A percentile compares a stretch with the other conserved stretches of the same genome.
These are phyloP conservation scores for Cymbopogon citratus DNA, from an alignment of 176 grass and related monocot species.

Conservation along the genomic window DNA sequence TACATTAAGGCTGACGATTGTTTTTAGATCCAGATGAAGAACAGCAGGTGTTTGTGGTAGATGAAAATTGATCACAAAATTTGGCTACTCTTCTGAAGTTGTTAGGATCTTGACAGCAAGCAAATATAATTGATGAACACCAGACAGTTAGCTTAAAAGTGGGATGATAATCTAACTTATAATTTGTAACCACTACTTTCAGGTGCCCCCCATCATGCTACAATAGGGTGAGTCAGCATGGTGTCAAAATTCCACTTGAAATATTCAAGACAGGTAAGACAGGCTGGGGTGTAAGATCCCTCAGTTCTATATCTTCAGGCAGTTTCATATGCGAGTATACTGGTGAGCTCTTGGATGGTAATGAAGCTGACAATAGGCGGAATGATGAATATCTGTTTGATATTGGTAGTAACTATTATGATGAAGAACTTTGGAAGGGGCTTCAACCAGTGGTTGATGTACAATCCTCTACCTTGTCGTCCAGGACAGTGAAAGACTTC, in stretches of 20 bases:
- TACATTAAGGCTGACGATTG: not conserved
- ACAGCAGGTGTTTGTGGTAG: not conserved
- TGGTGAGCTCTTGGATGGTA: slow-evolving; percentile 56
- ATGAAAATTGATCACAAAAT: not conserved
- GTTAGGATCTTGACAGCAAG: not conserved
- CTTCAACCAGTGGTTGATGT: slow-evolving; percentile 38
- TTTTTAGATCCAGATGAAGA: not conserved
- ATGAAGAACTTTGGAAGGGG: slow-evolving; percentile 52
- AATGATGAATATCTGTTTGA: slow-evolving; percentile 70
- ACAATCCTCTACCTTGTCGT: slow-evolving; percentile 19
- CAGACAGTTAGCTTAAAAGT: not conserved
- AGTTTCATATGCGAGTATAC: slow-evolving; percentile 69
- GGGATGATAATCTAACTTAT: not conserved
- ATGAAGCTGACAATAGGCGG: slow-evolving; percentile 46
- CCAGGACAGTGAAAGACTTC: slow-evolving; percentile 36
- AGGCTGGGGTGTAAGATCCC: slow-evolving; percentile 81
- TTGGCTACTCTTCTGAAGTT: not conserved
- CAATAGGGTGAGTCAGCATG: slow-evolving; percentile 73
- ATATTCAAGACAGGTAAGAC: slow-evolving; percentile 57
- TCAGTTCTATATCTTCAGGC: slow-evolving; percentile 63
- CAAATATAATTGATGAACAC: not conserved
- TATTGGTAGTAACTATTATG: slow-evolving; percentile 65
- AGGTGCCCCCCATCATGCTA: slow-evolving; percentile 61
- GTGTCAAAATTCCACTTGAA: slow-evolving; percentile 59
- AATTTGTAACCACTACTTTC: slow-evolving; percentile 14